Conservation (phyloP, 1,139 yeast species). For the Yamadazyma dushanensis region DNA sequence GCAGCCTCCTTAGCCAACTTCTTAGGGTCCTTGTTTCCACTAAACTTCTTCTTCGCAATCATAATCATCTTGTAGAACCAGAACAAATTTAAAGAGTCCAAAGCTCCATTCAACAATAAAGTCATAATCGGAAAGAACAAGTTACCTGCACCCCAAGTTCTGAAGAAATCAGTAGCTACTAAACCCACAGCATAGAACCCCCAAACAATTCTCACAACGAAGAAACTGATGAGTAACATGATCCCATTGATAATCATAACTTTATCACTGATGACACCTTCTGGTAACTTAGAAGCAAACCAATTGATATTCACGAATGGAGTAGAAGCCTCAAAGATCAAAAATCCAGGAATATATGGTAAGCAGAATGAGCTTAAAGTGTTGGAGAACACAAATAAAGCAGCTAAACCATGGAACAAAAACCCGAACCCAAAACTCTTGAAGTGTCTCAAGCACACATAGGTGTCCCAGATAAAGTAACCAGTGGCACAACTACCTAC, state of each 20-base stretch:
- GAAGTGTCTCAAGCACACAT: slow-evolving; percentile 61
- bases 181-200: slow-evolving; percentile 73
- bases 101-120: slow-evolving; percentile 59
- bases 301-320: slow-evolving; percentile 92
- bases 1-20: slow-evolving; percentile 22
- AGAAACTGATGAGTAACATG: slow-evolving; percentile 66
- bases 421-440: slow-evolving; percentile 79
- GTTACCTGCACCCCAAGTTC: slow-evolving; percentile 29
- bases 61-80: slow-evolving; percentile 85
- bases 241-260: slow-evolving; percentile 69
- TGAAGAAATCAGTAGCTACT: slow-evolving; percentile 55
- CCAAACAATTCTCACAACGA: slow-evolving; percentile 77
- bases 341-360: slow-evolving; percentile 83
- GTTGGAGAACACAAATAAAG: slow-evolving; percentile 69
- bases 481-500: slow-evolving; percentile 75
- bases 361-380: slow-evolving; percentile 50
- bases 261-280: slow-evolving; percentile 50
- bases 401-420: slow-evolving; percentile 81
- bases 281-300: slow-evolving; percentile 79
- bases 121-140: slow-evolving; percentile 39
- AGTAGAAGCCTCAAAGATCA: slow-evolving; percentile 86
- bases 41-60: slow-evolving; percentile 58
- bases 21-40: slow-evolving; percentile 20
- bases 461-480: slow-evolving; percentile 89
- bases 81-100: slow-evolving; percentile 67